Conservation (phyloP, 306 rosid genomes). For the Sindora glabra region DNA sequence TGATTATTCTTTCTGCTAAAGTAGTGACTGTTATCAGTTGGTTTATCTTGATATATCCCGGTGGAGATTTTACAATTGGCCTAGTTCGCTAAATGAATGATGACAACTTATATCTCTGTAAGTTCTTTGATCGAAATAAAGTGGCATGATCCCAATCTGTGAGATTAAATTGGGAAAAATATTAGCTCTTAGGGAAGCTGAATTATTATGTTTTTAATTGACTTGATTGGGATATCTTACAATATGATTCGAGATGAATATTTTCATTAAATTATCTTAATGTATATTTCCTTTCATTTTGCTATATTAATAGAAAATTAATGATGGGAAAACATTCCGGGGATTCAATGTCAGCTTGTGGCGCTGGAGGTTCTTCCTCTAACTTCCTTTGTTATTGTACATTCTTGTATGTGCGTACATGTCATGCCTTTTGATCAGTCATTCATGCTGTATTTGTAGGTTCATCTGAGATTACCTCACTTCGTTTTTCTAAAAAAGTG, state of each 20-base stretch:
- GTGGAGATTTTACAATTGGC: not conserved
- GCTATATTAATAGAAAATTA: conserved; percentile 24
- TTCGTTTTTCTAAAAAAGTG: conserved; percentile 25
- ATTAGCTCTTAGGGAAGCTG: not conserved
- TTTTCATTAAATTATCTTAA: too few relatives aligned
- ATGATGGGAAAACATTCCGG: conserved; percentile 47
- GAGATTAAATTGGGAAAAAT: not conserved
- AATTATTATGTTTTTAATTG: not conserved
- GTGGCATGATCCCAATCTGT: not conserved
- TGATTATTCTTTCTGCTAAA: not conserved
- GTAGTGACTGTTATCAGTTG: not conserved
- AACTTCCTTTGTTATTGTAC: not conserved
- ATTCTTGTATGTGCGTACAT: not conserved
- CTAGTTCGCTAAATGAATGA: not conserved
- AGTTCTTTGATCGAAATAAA: not conserved
- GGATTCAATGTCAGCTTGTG: conserved; percentile 30
- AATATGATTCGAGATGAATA: too few relatives aligned
- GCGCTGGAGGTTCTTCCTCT: conserved; percentile 38
- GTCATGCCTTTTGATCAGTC: not conserved
- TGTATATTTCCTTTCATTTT: conserved; percentile 7
- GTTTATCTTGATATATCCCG: not conserved
- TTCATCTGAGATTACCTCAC: conserved; percentile 27
- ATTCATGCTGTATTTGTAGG: conserved; percentile 34
- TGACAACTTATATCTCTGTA: not conserved
- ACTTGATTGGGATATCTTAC: conserved; percentile 1